phyloP scores from a whole-genome alignment of 805 yeast genomes.

The Metschnikowia matae region DNA sequence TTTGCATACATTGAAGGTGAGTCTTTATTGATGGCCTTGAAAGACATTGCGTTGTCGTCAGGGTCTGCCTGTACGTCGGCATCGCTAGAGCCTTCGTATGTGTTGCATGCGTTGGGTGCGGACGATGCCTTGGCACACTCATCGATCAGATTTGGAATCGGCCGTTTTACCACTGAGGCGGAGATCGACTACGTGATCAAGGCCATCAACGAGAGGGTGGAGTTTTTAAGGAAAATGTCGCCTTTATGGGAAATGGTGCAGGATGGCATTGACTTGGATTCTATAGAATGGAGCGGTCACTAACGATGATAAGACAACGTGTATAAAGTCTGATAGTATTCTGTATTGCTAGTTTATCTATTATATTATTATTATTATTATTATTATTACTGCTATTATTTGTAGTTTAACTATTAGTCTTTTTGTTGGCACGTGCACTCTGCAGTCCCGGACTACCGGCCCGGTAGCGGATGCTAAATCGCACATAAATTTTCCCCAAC shows the following conservation, averaged over 20 bases:
- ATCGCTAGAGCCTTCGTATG: constrained; percentile 95
- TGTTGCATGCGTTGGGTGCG: constrained; percentile 92
- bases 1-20: constrained; percentile 98
- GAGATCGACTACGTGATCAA: constrained; percentile 91
- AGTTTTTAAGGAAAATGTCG: constrained; percentile 83
- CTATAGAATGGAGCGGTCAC: constrained; percentile 98
- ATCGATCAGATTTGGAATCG: constrained; percentile 95
- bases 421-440: too few species aligned
- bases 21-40: constrained; percentile 93
- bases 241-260: constrained; percentile 99
- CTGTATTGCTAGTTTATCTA: too few species aligned
- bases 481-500: constrained; percentile 3
- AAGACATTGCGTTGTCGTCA: constrained; percentile 91
- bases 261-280: constrained; percentile 90
- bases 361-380: not conserved
- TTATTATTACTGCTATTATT: not conserved
- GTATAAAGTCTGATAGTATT: too few species aligned
- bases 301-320: constrained; percentile 23
- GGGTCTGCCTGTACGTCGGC: constrained; percentile 99
- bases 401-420: too few species aligned
- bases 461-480: not conserved
- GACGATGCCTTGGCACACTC: constrained; percentile 98
- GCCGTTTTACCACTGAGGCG: constrained; percentile 93
- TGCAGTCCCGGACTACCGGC: not conserved
- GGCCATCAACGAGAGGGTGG: constrained; percentile 86